These are phyloP conservation scores for Phoma herbarum DNA, from an alignment of 2,329 filamentous ascomycete genomes.

Conservation along the genomic window DNA sequence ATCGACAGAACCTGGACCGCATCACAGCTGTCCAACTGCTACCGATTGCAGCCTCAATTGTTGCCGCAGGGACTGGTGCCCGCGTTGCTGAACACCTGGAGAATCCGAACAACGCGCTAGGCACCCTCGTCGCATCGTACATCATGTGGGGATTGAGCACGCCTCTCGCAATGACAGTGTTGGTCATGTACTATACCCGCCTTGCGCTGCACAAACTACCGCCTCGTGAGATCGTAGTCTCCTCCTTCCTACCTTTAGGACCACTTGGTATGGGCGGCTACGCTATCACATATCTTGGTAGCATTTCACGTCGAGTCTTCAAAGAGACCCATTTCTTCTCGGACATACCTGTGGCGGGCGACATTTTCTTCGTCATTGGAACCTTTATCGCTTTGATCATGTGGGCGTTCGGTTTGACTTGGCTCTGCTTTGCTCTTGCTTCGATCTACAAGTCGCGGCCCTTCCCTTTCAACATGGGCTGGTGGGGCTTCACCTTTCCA, in stretches of 20 bases:
- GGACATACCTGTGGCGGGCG: constrained; percentile 55
- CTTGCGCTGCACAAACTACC: constrained; percentile 73
- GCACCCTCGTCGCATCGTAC: constrained; percentile 71
- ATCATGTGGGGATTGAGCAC: constrained; percentile 73
- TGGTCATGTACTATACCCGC: constrained; percentile 75
- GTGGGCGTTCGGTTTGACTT: constrained; percentile 65
- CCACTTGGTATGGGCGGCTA: constrained; percentile 73
- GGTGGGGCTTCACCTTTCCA: constrained; percentile 70
- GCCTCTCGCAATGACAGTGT: constrained; percentile 67
- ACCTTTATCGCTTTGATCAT: constrained; percentile 62
- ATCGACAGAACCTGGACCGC: constrained; percentile 42
- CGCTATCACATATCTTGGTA: constrained; percentile 62
- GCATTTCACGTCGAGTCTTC: constrained; percentile 55
- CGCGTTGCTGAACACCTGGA: constrained; percentile 69
- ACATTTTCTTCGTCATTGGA: constrained; percentile 65
- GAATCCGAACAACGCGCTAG: constrained; percentile 63
- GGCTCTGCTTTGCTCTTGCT: constrained; percentile 63
- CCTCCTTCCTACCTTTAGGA: constrained; percentile 72
- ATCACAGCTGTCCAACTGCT: constrained; percentile 73
- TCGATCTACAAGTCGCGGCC: constrained; percentile 55
- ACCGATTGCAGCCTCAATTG: constrained; percentile 72
- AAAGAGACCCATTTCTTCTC: constrained; percentile 51
- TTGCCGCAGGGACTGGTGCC: constrained; percentile 71
- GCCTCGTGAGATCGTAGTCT: constrained; percentile 72
- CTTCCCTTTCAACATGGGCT: constrained; percentile 70